Evolutionary conservation across 129 eudicot species (phyloP).

Genomic region (Flaveria sonorensis): DNA sequence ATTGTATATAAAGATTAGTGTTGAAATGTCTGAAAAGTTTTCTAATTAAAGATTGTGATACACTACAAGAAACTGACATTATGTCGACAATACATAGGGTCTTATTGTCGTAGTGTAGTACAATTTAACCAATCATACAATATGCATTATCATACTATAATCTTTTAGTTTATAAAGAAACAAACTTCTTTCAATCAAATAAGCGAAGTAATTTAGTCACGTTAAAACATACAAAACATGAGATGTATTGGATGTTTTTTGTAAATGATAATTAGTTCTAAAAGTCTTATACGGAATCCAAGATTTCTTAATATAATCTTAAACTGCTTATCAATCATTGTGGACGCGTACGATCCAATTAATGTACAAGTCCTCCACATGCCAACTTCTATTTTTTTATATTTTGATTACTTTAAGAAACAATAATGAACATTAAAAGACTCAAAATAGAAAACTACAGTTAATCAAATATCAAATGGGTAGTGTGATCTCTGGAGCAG

Average conservation of each 20-base stretch:
- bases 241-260: neutral
- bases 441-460: slow-evolving; percentile 5
- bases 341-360: slow-evolving; percentile 14
- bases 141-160: neutral
- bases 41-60: too few relatives aligned
- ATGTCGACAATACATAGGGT: too few relatives aligned
- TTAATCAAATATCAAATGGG: neutral
- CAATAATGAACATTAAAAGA: slow-evolving; percentile 17
- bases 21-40: too few relatives aligned
- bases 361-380: slow-evolving; percentile 25
- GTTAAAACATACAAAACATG: neutral
- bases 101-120: too few relatives aligned
- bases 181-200: neutral
- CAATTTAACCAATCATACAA: neutral
- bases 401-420: slow-evolving; percentile 1
- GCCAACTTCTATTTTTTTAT: neutral
- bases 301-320: neutral
- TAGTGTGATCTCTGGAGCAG: neutral
- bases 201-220: neutral
- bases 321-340: neutral
- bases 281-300: neutral
- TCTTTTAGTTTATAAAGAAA: neutral
- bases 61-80: too few relatives aligned
- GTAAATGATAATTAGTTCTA: neutral
- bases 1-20: too few relatives aligned